Conservation (phyloP, 1,284 basidiomycete species). For the Microbotryum violaceum region DNA sequence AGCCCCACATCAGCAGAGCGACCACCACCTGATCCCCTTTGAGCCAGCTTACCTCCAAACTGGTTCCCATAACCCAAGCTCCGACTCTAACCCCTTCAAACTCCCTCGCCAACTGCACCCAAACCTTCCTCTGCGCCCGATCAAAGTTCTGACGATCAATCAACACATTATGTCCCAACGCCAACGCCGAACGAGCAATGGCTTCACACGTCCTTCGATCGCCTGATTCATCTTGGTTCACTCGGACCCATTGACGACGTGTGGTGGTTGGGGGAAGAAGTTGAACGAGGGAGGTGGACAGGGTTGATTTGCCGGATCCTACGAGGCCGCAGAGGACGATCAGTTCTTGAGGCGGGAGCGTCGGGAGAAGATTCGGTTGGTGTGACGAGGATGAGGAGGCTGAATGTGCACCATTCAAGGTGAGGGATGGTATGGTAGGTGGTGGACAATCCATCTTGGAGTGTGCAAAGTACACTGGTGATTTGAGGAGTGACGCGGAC, state of each 20-base stretch:
- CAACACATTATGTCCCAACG: constrained; percentile 23
- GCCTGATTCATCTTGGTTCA: constrained; percentile 32
- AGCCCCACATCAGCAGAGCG: too few relatives aligned
- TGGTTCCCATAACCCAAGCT: too few relatives aligned
- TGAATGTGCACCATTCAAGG: too few relatives aligned
- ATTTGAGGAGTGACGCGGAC: too few relatives aligned
- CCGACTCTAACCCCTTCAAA: neutral
- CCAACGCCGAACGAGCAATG: constrained; percentile 1
- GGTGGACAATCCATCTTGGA: too few relatives aligned
- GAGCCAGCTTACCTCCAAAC: too few relatives aligned
- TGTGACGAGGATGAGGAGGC: too few relatives aligned
- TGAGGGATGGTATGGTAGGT: too few relatives aligned
- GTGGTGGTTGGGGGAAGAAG: neutral
- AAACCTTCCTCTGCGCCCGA: constrained; percentile 25
- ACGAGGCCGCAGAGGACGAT: constrained; percentile 29
- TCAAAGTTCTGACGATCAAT: constrained; percentile 37
- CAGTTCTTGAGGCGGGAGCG: constrained; percentile 3
- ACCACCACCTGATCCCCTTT: too few relatives aligned
- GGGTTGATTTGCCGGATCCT: constrained; percentile 32
- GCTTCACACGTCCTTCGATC: constrained; percentile 22
- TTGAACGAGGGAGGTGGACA: constrained; percentile 13
- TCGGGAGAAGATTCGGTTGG: too few relatives aligned
- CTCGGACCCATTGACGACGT: constrained; percentile 16
- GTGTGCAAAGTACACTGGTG: too few relatives aligned
- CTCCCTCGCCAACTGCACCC: constrained; percentile 31